Evolutionary conservation across 176 grass and related monocot genomes (phyloP), one percentile per base, ranked within the genome.

Genomic region (Oryza punctata): DNA sequence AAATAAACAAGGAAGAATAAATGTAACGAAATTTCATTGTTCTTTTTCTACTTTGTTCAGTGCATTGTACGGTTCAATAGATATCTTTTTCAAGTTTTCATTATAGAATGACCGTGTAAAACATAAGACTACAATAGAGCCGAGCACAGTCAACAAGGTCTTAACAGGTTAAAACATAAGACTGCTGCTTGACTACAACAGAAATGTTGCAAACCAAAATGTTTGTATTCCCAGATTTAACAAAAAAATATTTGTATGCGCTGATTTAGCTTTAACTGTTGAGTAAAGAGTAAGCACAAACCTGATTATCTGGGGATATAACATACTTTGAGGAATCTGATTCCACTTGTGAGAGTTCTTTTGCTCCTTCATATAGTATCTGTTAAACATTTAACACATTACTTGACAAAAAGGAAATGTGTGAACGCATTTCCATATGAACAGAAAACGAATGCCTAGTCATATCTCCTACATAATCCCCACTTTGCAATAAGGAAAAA

Each of bases 331-430:
- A 88, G 26, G 87, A 90, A 81, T 88, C 83, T 47, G 89, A 52
- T 78, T 98, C 91, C 77, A 82, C 88, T 77, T 96, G 93, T 61
- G 82, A 85, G 70, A 98, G 83, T 81, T 98, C 96, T 77, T 98
- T 98, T 59, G 93, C 82, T 90, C 96, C 96, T 67, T 98, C 96
- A 73, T 94, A 85, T 43, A 98, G 87, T 87, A 96, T 87, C 96
- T 98, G 89, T 86, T 57, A 54, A 54, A 84, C 14, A 81, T 63
- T 49, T 38, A 80, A 85, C 16, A 66, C 79, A 69, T 45, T 86
- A 64, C 35, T 80, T 23, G 65, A 63, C 18, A 19, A 63, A 72
- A 70, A 63, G 12, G 52, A 57, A 10, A 85, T 44, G 19, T 49
- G 26, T 60, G 87, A 67, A 61, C n/a, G 87, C 33, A 83, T 57